Conservation (phyloP, 106 monocot species). For the Acorus gramineus region DNA sequence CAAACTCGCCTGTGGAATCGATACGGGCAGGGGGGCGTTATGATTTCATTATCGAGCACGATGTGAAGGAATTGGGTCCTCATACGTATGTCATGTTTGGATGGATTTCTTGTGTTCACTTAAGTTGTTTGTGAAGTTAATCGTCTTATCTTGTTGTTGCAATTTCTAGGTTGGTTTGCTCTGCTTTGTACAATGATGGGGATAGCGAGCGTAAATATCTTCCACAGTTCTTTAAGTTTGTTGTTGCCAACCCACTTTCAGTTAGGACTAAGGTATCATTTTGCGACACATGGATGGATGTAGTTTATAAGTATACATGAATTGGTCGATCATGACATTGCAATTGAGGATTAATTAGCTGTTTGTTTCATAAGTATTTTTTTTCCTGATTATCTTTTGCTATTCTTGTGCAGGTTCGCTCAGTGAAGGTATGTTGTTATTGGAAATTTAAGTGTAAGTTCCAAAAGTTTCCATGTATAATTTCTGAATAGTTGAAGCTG, state of each 20-base stretch:
- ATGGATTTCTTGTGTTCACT: background rate
- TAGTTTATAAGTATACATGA: too few species aligned
- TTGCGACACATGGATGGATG: too few species aligned
- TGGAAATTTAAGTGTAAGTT: slow-evolving; percentile 2
- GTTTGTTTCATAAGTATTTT: background rate
- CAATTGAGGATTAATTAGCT: background rate
- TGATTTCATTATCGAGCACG: slow-evolving; percentile 97
- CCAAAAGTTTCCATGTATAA: too few species aligned
- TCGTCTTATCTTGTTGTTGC: too few species aligned
- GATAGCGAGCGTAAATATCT: slow-evolving; percentile 95
- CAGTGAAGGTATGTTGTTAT: slow-evolving; percentile 76
- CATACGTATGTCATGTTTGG: slow-evolving; percentile 65
- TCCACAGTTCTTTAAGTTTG: slow-evolving; percentile 95
- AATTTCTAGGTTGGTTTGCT: slow-evolving; percentile 85
- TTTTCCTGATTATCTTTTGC: slow-evolving; percentile 5
- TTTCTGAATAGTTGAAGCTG: too few species aligned
- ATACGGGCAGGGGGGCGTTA: slow-evolving; percentile 91
- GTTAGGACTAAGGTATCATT: slow-evolving; percentile 85
- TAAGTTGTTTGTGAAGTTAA: background rate
- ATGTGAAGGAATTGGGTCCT: slow-evolving; percentile 92
- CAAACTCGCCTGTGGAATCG: slow-evolving; percentile 85
- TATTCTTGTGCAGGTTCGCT: slow-evolving; percentile 72
- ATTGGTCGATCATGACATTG: background rate
- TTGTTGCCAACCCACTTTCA: slow-evolving; percentile 86
- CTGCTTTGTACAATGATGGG: slow-evolving; percentile 91